Percentiles rank a stretch among this genome's conserved stretches.
Evolutionary conservation across 495 filamentous ascomycete genomes (phyloP).

Genomic region (Saxophila tyrrhenica): DNA sequence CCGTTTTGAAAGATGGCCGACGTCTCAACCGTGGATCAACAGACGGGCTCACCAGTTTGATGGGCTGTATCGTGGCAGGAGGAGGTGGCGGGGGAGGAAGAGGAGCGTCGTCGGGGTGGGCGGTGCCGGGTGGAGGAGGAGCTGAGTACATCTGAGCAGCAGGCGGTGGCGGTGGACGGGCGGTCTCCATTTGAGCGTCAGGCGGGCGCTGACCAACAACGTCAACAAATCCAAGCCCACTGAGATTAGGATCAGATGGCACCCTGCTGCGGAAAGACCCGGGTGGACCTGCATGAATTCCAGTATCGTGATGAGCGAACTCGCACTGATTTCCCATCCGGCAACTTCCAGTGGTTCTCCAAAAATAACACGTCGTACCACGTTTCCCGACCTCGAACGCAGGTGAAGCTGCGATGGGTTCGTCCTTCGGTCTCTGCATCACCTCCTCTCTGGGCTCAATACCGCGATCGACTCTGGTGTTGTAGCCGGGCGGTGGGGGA

Average conservation of each 20-base stretch:
- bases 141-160: background rate
- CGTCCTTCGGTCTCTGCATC: too few species aligned
- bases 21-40: background rate
- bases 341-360: background rate
- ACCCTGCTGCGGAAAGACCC: background rate
- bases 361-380: background rate
- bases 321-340: background rate
- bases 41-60: background rate
- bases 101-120: background rate
- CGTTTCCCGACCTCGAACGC: too few species aligned
- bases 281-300: background rate
- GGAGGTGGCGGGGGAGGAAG: background rate
- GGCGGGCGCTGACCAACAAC: too few species aligned
- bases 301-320: constrained; percentile 5
- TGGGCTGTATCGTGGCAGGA: background rate
- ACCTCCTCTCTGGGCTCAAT: too few species aligned
- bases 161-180: background rate
- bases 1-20: background rate
- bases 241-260: too few species aligned
- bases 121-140: too few species aligned
- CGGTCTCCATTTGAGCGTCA: too few species aligned
- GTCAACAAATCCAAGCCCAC: too few species aligned
- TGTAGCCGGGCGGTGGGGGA: too few species aligned
- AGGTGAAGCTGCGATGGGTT: too few species aligned
- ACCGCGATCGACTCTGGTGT: too few species aligned